Base-by-base conservation (phyloP, 2,329 filamentous ascomycete genomes). In the Aureobasidium uvarum region DNA sequence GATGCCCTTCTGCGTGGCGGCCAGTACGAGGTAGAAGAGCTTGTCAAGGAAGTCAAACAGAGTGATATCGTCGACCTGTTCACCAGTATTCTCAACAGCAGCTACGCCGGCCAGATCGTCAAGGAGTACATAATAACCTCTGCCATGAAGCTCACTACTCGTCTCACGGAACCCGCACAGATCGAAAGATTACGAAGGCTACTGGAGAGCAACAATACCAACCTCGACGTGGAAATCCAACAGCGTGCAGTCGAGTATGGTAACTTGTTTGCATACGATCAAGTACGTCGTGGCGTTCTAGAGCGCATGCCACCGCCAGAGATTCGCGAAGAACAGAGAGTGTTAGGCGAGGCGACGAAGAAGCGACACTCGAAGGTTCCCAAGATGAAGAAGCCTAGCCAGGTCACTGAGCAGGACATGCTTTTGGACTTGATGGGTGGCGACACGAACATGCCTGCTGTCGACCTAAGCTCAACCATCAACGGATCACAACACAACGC, bases 291-390 rank as follows among this genome's bases (percentile, higher is more conserved):
- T 67, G 95, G 95, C 66, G 95, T 99, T 2, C 81, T 99, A 13
- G 95, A 99, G 79, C 96, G 95, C 77, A 99, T 99, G 96, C 95
- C 95, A 8, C 86, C 95, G 1, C 95, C 95, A 10, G 94, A 98
- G 76, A 98, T 99, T 73, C 92, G 94, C 70, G 95, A 99, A 75
- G 92, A 96, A 76, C 94, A 95, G 64, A 85, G 94, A 67, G 93
- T 97, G 3, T 82, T 99, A 20, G 93, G 93, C 50, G 90, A 94
- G 72, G 88, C 92, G 1, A 82, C 86, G 45, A 80, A 80, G 71
- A 75, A 80, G 55, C 70, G 73, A 52, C 77, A 78, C 63, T 78
- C 85, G 56, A 83, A 86, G 66, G 75, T 84, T n/a, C 74, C 83
- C 59, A 91, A 90, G 74, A 86, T 92, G 66, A 93, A 89, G 78